Evolutionary conservation across 306 rosid species (phyloP), one percentile per base, ranked within the genome.

Genomic region (Senna siamea): DNA sequence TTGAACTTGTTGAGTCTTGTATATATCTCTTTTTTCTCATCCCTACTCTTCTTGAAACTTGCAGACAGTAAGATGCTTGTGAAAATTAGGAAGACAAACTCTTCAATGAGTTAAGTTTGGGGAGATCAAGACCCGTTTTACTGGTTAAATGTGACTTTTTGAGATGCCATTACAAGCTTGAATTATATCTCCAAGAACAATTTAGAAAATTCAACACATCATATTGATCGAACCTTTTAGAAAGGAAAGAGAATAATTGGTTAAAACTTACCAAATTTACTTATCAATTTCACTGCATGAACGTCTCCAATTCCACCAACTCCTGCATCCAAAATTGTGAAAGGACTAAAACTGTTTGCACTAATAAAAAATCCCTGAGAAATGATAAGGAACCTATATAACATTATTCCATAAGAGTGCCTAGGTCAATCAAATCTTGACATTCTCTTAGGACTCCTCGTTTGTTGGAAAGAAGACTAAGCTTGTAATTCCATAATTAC

Each of bases 261-360:
- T 69, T 61, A 43, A 58, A 73, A 63, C 91, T 56, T 70, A 93
- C 98, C 98, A 69, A 88, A 94, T 79, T 64, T 87, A 76, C 91
- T 72, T 76, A 94, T 63, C 74, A 94, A 84, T 76, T 93, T 88
- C 76, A 89, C 93, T 47, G 97, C 98, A 84, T 89, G 83, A 35
- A 87, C 91, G 17, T 89, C 86, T 77, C 98, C 98, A 78, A 94
- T 94, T 65, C 98, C 98, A 58, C 81, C 84, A 19, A 94, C 96
- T 80, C 98, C 98, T 93, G 92, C 82, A 83, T 73, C 68, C 62
- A 75, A 50, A 72, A 60, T 19, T 60, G 57, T 14, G 44, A 20
- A 9, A 60, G 28, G 40, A 74, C 70, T 44, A 79, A 69, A 74
- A 9, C 5, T 63, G 48, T 34, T 17, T 1, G 6, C 20, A 37